These are phyloP conservation scores for Sungouiozyma intestinalis DNA, from an alignment of 805 yeast genomes.

Conservation along the genomic window DNA sequence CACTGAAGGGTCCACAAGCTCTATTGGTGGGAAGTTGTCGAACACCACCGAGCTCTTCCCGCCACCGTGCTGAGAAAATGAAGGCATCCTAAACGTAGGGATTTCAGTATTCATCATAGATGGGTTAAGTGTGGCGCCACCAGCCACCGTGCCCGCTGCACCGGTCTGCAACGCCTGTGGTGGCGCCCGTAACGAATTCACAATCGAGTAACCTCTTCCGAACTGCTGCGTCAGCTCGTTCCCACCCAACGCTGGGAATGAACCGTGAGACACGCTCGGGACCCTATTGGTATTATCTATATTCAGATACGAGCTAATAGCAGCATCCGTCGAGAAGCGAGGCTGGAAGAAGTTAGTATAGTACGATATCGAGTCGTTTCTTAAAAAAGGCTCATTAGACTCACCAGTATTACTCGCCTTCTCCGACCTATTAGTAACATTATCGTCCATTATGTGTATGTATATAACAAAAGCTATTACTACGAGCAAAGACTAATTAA, in stretches of 20 bases:
- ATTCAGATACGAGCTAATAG: constrained; percentile 19
- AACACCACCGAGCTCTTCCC: neutral
- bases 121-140: constrained; percentile 3
- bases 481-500: too few relatives aligned
- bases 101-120: neutral
- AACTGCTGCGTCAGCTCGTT: constrained; percentile 6
- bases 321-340: constrained; percentile 17
- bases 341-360: constrained; percentile 11
- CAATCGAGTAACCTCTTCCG: constrained; percentile 25
- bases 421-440: neutral
- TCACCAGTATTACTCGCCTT: neutral
- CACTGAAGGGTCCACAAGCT: neutral
- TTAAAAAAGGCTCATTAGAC: neutral
- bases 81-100: constrained; percentile 4
- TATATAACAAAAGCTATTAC: too few relatives aligned
- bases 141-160: neutral
- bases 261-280: neutral
- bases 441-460: neutral
- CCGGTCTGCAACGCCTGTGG: constrained; percentile 3
- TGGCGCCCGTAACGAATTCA: constrained; percentile 20
- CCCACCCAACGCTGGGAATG: neutral
- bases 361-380: constrained; percentile 14
- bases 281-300: constrained; percentile 3
- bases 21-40: neutral
- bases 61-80: neutral